phyloP scores from a whole-genome alignment of 2,329 filamentous ascomycete genomes.

The Lasiodiplodia gonubiensis region DNA sequence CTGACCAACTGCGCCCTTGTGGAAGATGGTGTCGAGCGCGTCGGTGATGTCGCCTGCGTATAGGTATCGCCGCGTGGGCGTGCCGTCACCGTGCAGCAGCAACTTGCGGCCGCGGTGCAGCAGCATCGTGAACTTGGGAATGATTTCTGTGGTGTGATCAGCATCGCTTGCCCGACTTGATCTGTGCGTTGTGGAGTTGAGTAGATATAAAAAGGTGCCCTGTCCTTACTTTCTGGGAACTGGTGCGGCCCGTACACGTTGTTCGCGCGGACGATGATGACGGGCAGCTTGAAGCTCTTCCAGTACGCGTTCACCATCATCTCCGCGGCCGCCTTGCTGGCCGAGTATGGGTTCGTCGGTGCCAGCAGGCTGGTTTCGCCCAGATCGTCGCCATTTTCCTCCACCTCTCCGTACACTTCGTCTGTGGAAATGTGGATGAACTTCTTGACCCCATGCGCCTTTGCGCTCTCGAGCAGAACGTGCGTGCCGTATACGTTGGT shows the following conservation, averaged over 20 bases:
- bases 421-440: conserved; percentile 87
- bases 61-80: conserved; percentile 75
- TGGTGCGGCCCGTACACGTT: conserved; percentile 88
- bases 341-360: conserved; percentile 82
- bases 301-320: conserved; percentile 88
- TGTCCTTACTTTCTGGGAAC: conserved; percentile 75
- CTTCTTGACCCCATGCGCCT: conserved; percentile 70
- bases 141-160: conserved; percentile 66
- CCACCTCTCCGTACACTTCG: conserved; percentile 83
- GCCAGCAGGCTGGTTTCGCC: conserved; percentile 75
- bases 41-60: conserved; percentile 81
- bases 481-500: conserved; percentile 87
- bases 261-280: conserved; percentile 81
- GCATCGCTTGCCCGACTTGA: conserved; percentile 17
- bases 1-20: conserved; percentile 74
- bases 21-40: conserved; percentile 82
- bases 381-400: conserved; percentile 72
- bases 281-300: conserved; percentile 80
- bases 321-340: conserved; percentile 80
- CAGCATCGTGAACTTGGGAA: conserved; percentile 79
- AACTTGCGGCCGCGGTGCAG: conserved; percentile 70
- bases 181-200: conserved; percentile 2
- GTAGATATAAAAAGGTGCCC: conserved; percentile 19
- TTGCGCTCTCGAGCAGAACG: conserved; percentile 77
- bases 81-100: conserved; percentile 77